Percentiles rank a stretch among this genome's conserved stretches.
phyloP scores from a whole-genome alignment of 441 rosid species.

The Gossypium schwendimanii region DNA sequence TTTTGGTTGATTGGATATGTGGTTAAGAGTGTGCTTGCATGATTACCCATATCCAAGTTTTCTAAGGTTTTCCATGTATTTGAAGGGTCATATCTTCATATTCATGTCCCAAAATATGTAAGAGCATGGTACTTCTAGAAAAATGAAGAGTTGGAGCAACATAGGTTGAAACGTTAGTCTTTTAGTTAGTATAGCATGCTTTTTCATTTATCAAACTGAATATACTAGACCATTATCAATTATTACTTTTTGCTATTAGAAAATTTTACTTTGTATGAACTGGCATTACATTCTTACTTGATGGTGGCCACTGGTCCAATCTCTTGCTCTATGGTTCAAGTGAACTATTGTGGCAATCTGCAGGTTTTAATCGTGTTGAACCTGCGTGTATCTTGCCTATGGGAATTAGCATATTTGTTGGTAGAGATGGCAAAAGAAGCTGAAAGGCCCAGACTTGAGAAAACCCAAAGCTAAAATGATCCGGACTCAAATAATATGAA shows the following conservation, averaged over 20 bases:
- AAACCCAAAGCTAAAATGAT: background rate
- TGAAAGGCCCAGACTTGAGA: background rate
- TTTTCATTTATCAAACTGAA: background rate
- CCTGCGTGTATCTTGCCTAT: background rate
- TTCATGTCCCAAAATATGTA: background rate
- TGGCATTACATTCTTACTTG: background rate
- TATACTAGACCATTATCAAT: background rate
- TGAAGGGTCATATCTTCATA: background rate
- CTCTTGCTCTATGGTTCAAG: background rate
- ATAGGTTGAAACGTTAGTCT: background rate
- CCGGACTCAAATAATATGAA: background rate
- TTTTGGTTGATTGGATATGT: background rate
- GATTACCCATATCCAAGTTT: background rate
- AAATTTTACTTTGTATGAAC: background rate
- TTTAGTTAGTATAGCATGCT: background rate
- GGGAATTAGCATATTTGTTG: background rate
- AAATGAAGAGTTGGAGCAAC: background rate
- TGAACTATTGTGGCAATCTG: background rate
- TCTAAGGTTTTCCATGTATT: background rate
- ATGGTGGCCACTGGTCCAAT: background rate
- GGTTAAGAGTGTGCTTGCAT: background rate
- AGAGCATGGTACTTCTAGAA: background rate
- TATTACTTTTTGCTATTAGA: conserved; percentile 1
- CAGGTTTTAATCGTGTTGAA: background rate
- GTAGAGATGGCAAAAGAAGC: background rate